Evolutionary conservation across 371 early-diverging fungal genomes (phyloP), one percentile per base, ranked within the genome.

Genomic region (Syncephalastrum monosporum): DNA sequence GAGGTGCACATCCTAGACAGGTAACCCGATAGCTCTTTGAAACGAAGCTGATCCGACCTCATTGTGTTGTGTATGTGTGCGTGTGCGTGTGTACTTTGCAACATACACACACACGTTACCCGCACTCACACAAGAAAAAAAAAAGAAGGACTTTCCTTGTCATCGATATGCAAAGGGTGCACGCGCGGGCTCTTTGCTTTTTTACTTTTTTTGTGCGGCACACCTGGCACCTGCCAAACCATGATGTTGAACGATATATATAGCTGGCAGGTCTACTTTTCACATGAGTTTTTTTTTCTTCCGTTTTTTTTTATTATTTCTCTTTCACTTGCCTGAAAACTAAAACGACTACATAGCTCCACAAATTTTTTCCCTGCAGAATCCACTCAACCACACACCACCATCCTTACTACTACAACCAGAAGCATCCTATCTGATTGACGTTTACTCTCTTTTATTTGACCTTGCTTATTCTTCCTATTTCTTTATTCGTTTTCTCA

Each of bases 371-470:
- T 55, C 45, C 45, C 24, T 45, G 41, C 55, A 45, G 33, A 17
- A 42, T 44, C 46, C 25, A 27, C 21, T 29, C 43, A 57, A 29
- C 29, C 29, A 29, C 29, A 6, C 29, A 29, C 29, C 29, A 29
- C 29, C 29, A 29, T 29, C 42, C 42, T 56, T 33, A 56, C 48
- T 49, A 50, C 29, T 24, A 42, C 19, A 16, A 29, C 17, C 19
- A 25, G 25, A 25, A 4, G 33, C 29, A 55, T 55, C 17, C 33
- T 43, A 12, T 47, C 46, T 17, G 17, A 47, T 15, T 25, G 27
- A 56, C 46, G 56, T 46, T 38, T 44, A 33, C 56, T 17, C 56
- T 46, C 29, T 56, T 56, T 49, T 49, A 29, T 49, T 23, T 25
- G 24, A n/a, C 16, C 24, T 16, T 6, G 13, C 19, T 16, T 17